These are phyloP conservation scores for Podospora didyma DNA, from an alignment of 495 filamentous ascomycete genomes.

Conservation along the genomic window DNA sequence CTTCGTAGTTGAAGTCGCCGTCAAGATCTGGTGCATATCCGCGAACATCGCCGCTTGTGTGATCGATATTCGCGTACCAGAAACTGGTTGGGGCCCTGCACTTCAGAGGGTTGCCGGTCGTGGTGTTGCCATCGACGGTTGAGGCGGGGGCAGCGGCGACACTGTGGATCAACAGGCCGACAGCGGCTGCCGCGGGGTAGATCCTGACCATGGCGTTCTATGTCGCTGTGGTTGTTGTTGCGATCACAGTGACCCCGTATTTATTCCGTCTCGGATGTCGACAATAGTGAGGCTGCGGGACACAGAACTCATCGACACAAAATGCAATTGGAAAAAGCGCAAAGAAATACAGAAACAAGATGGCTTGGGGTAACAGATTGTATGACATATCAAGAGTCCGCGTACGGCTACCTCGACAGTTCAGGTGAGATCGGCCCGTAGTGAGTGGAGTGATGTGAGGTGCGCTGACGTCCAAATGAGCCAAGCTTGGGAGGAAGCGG, in stretches of 20 bases:
- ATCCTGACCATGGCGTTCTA: neutral
- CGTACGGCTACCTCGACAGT: too few relatives aligned
- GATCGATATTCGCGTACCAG: conserved; percentile 36
- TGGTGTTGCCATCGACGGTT: neutral
- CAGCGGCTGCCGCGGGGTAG: neutral
- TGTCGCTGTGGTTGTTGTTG: neutral
- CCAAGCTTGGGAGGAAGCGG: too few relatives aligned
- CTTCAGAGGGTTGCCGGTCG: neutral
- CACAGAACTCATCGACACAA: too few relatives aligned
- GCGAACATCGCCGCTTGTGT: conserved; percentile 19
- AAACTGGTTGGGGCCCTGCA: conserved; percentile 24
- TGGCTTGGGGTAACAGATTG: too few relatives aligned
- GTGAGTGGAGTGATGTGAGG: too few relatives aligned
- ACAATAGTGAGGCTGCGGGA: neutral
- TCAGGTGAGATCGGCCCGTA: too few relatives aligned
- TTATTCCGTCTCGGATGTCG: neutral
- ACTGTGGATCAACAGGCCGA: neutral
- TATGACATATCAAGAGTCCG: too few relatives aligned
- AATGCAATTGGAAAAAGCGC: too few relatives aligned
- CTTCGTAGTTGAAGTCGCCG: conserved; percentile 28
- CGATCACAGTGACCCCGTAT: neutral
- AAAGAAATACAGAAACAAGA: too few relatives aligned
- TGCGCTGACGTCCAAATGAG: too few relatives aligned
- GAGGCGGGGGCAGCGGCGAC: neutral
- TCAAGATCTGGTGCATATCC: conserved; percentile 38